A percentile compares a stretch with the other conserved stretches of the same genome.
These are phyloP conservation scores for Cercospora sojina DNA, from an alignment of 2,329 filamentous ascomycete genomes.

Conservation along the genomic window DNA sequence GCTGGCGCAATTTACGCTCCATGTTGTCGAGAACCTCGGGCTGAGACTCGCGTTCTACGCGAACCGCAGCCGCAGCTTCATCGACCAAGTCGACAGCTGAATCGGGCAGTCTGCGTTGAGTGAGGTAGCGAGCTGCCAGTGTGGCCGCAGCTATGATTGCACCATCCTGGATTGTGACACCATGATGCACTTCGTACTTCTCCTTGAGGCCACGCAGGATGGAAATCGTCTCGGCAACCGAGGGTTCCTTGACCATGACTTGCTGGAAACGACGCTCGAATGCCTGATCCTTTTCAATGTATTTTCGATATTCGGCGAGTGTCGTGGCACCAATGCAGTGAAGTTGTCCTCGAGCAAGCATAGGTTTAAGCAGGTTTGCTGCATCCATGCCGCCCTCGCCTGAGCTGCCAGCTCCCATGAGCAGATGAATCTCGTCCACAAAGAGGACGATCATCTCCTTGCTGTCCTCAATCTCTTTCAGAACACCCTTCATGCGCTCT, in stretches of 20 bases:
- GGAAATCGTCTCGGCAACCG: conserved; percentile 84
- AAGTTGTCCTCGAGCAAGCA: conserved; percentile 92
- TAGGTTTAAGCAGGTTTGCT: conserved; percentile 94
- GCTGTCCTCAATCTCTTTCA: conserved; percentile 93
- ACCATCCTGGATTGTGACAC: conserved; percentile 92
- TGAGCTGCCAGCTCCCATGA: conserved; percentile 94
- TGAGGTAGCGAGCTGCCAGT: conserved; percentile 89
- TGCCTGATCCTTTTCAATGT: conserved; percentile 97
- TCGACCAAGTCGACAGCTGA: conserved; percentile 96
- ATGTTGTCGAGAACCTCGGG: conserved; percentile 94
- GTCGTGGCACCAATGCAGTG: conserved; percentile 98
- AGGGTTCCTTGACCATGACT: conserved; percentile 92
- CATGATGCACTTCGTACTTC: conserved; percentile 96
- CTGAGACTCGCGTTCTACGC: conserved; percentile 92
- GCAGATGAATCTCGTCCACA: conserved; percentile 96
- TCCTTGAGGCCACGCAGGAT: conserved; percentile 98
- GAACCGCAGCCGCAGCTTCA: conserved; percentile 93
- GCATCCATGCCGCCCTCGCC: conserved; percentile 99
- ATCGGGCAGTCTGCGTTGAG: conserved; percentile 84
- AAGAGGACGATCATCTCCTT: conserved; percentile 98
- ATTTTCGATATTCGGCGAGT: conserved; percentile 92
- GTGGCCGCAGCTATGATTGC: conserved; percentile 91
- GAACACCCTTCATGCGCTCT: conserved; percentile 97
- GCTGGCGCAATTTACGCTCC: conserved; percentile 82
- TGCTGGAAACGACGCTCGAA: conserved; percentile 99